Percentiles rank a stretch among this genome's conserved stretches.
phyloP scores from a whole-genome alignment of 1,284 basidiomycete genomes.

The Ganoderma lucidum region DNA sequence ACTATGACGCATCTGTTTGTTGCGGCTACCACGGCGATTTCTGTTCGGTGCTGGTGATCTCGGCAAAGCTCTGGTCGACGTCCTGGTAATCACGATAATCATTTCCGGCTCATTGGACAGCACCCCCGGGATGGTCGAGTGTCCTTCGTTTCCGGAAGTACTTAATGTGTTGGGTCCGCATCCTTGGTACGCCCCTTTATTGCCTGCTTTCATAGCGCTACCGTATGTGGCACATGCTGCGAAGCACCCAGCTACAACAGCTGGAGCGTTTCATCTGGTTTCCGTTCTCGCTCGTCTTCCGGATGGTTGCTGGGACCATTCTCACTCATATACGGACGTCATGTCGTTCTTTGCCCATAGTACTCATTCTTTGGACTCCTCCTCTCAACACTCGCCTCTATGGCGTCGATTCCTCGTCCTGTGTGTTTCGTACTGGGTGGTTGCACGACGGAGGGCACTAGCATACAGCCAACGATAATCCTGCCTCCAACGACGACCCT shows the following conservation, averaged over 20 bases:
- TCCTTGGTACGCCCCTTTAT: neutral
- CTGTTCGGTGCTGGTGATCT: slow-evolving; percentile 1
- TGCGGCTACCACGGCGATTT: too few relatives aligned
- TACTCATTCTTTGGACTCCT: neutral
- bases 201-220: neutral
- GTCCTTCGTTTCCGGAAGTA: neutral
- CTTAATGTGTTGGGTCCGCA: neutral
- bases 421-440: neutral
- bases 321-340: neutral
- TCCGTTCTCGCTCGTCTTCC: neutral
- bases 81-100: neutral
- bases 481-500: neutral
- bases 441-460: neutral
- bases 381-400: neutral
- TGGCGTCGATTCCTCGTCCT: neutral
- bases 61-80: neutral
- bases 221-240: neutral
- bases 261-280: neutral
- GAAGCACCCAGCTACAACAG: neutral
- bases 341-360: neutral
- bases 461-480: neutral
- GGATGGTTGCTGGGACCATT: neutral
- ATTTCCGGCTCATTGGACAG: neutral
- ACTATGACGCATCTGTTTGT: too few relatives aligned
- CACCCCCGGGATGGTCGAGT: neutral